Percentiles rank a stretch among this genome's conserved stretches.
Evolutionary conservation across 208 protist species (phyloP).

Genomic region (Herpetomonas muscarum): DNA sequence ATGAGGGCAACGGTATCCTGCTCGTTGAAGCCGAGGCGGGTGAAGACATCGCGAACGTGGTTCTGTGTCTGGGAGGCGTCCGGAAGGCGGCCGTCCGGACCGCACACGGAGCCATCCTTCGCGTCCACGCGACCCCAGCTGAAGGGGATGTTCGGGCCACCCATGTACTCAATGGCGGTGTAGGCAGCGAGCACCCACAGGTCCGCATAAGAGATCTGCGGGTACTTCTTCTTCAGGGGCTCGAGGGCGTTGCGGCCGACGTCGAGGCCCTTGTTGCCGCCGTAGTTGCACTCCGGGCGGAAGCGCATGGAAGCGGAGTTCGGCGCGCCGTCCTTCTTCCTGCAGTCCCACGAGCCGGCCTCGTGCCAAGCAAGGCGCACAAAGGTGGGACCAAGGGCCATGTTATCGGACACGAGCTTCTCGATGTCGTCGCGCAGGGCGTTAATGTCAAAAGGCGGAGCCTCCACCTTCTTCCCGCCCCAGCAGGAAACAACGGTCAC

Average conservation of each 20-base stretch:
- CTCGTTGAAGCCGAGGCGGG: constrained; percentile 90
- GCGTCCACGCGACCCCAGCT: constrained; percentile 80
- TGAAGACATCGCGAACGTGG: constrained; percentile 87
- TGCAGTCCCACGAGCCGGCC: constrained; percentile 61
- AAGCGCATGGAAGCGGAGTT: constrained; percentile 82
- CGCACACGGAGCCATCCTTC: constrained; percentile 57
- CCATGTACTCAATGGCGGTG: constrained; percentile 92
- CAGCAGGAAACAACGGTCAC: constrained; percentile 39
- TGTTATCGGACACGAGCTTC: constrained; percentile 38
- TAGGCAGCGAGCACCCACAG: constrained; percentile 88
- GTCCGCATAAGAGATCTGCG: constrained; percentile 91
- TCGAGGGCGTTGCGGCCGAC: constrained; percentile 79
- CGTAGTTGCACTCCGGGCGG: constrained; percentile 66
- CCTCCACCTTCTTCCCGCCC: constrained; percentile 6
- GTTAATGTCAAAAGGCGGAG: constrained; percentile 55
- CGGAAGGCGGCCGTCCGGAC: constrained; percentile 84
- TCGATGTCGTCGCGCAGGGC: constrained; percentile 52
- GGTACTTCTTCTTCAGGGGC: constrained; percentile 82
- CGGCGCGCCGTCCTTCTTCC: constrained; percentile 50
- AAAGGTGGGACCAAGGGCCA: constrained; percentile 49
- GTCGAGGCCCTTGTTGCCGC: constrained; percentile 86
- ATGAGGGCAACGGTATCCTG: constrained; percentile 92
- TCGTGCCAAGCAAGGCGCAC: constrained; percentile 82
- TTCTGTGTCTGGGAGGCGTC: constrained; percentile 70
- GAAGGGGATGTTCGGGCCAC: constrained; percentile 83